Percentiles rank a stretch among this genome's conserved stretches.
These are phyloP conservation scores for Lactarius hengduanensis DNA, from an alignment of 768 basidiomycete genomes.

Conservation along the genomic window DNA sequence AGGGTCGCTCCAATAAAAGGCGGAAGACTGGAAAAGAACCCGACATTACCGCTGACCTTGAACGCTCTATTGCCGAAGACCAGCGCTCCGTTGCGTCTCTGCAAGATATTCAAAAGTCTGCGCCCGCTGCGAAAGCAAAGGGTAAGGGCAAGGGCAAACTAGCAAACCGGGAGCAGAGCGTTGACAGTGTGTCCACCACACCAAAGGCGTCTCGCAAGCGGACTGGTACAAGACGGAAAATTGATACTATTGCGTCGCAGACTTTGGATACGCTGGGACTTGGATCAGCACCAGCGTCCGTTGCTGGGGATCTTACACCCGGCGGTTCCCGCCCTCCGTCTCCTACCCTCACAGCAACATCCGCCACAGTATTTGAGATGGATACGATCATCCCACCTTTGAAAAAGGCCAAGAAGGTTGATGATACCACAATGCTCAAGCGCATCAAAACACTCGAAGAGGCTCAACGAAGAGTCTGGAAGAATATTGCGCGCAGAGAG, in stretches of 20 bases:
- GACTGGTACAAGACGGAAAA: constrained; percentile 51
- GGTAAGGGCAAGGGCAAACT: constrained; percentile 48
- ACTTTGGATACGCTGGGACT: constrained; percentile 49
- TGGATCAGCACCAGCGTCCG: constrained; percentile 51
- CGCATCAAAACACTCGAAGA: constrained; percentile 79
- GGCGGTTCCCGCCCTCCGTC: constrained; percentile 68
- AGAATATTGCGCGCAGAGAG: constrained; percentile 80
- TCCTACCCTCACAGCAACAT: constrained; percentile 52
- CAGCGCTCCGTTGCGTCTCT: constrained; percentile 45
- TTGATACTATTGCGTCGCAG: constrained; percentile 51
- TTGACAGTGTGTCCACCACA: constrained; percentile 55
- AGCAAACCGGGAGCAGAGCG: constrained; percentile 48
- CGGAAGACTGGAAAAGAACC: constrained; percentile 54
- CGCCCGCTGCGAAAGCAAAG: constrained; percentile 47
- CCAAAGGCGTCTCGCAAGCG: constrained; percentile 57
- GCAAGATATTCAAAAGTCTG: constrained; percentile 24
- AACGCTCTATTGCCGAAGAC: constrained; percentile 45
- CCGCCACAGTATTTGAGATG: constrained; percentile 67
- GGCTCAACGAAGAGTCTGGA: constrained; percentile 86
- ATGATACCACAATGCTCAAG: constrained; percentile 68
- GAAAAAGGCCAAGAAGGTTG: constrained; percentile 74
- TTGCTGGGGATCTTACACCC: constrained; percentile 71
- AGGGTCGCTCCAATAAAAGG: constrained; percentile 55
- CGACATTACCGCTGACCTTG: constrained; percentile 32
- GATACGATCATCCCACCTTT: constrained; percentile 68